Conservation (phyloP, 1,139 yeast genomes). For the Kurtzmaniella quercitrusa region DNA sequence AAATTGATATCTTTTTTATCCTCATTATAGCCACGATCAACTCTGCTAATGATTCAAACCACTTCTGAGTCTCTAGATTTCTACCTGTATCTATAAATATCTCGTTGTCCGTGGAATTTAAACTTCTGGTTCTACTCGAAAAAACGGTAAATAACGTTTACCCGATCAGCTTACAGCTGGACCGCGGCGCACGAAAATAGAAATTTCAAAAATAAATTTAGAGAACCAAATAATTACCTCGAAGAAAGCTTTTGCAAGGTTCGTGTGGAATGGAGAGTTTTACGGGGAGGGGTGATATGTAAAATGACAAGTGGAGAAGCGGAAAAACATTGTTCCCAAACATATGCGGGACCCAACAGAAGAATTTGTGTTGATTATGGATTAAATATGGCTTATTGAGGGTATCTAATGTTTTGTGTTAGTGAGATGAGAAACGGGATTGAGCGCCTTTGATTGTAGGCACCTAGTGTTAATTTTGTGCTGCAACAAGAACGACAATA, state of each 20-base stretch:
- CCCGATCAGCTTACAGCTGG: neutral
- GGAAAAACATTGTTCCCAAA: neutral
- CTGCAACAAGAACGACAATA: neutral
- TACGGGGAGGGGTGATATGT: neutral
- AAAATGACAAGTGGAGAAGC: neutral
- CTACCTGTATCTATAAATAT: no score
- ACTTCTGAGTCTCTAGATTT: no score
- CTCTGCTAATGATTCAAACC: no score
- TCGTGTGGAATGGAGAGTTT: neutral
- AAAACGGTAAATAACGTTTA: neutral
- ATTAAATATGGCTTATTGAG: no score
- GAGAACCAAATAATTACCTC: neutral
- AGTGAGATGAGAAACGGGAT: no score
- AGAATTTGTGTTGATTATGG: no score
- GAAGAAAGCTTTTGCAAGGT: neutral
- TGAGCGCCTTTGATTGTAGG: neutral
- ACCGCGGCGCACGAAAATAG: neutral
- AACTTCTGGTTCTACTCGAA: neutral
- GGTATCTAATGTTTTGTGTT: no score
- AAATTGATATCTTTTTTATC: no score
- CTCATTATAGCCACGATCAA: no score
- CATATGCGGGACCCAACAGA: no score
- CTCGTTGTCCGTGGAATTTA: neutral
- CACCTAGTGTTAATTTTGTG: neutral
- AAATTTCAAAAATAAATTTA: neutral